Evolutionary conservation across 2,329 filamentous ascomycete species (phyloP), one percentile per base, ranked within the genome.

Genomic region (Exophiala sp.): DNA sequence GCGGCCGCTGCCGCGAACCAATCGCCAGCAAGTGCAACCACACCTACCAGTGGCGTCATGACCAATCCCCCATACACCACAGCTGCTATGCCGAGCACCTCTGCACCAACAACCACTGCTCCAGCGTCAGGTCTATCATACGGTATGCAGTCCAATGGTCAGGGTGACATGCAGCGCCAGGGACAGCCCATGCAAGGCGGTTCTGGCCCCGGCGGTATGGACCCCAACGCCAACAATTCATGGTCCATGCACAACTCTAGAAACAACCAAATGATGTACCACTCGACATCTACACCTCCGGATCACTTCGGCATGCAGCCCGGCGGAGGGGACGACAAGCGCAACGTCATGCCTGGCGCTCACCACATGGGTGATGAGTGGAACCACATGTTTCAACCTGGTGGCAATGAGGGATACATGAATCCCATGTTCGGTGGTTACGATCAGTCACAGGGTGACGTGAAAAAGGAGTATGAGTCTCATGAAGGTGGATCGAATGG

Each of bases 371-470:
- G 76, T 75, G 73, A 73, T 49, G 86, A 89, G 75, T 90, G 87
- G 87, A 81, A 85, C 67, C 81, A 86, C 70, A 87, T 90, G 83
- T 89, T 89, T 77, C 86, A 85, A 76, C 73, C 84, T 76, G 84
- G 84, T 80, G 78, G 82, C 75, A 82, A 86, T 72, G 77, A 83
- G 73, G 76, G 78, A 72, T 84, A 82, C 73, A 80, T 81, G 76
- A 81, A 77, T 73, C 75, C 75, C 69, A 77, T 79, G 69, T 84
- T 81, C 74, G 75, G 78, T 70, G 83, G 78, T 72, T 85, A 85
- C 78, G 86, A 82, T 77, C 87, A 86, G 78, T 77, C 75, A 74
- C 86, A 84, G 73, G 72, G 74, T 78, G 82, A 77, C 70, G 70
- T 75, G 68, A 75, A 78, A 72, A 78, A 73, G 57, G 71, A 73